A percentile compares a stretch with the other conserved stretches of the same genome.
phyloP scores from a whole-genome alignment of 306 rosid genomes.

The Morella rubra region DNA sequence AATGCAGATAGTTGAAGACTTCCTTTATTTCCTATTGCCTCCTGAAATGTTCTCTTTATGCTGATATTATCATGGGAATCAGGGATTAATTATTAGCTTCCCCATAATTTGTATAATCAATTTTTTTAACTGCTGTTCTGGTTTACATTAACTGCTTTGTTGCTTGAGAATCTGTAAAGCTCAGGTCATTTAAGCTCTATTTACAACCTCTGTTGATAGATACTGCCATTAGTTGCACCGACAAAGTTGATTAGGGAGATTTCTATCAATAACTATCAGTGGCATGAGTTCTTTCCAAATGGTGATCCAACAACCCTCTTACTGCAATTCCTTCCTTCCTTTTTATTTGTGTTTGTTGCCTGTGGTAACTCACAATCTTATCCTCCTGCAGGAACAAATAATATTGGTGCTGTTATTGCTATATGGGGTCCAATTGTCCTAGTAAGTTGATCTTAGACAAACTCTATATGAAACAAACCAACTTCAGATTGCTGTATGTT shows the following conservation, averaged over 20 bases:
- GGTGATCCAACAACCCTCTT: constrained; percentile 34
- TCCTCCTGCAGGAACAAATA: constrained; percentile 57
- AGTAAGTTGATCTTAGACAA: constrained; percentile 40
- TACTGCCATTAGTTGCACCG: constrained; percentile 77
- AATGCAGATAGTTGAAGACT: too few relatives aligned
- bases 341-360: constrained; percentile 22
- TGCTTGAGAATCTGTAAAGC: background rate
- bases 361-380: constrained; percentile 30
- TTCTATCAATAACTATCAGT: constrained; percentile 68
- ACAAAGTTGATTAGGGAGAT: constrained; percentile 79
- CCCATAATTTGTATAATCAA: too few relatives aligned
- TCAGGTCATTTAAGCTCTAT: background rate
- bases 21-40: too few relatives aligned
- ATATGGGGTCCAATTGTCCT: constrained; percentile 95
- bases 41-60: too few relatives aligned
- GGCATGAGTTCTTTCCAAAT: constrained; percentile 95
- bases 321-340: background rate
- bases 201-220: constrained; percentile 48
- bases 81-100: too few relatives aligned
- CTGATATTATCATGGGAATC: too few relatives aligned
- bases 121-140: background rate
- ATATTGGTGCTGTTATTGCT: constrained; percentile 61
- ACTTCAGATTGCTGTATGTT: constrained; percentile 21
- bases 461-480: constrained; percentile 21
- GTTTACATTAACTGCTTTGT: background rate